Conservation (phyloP, 2,329 filamentous ascomycete genomes). For the Lachnellula willkommii region DNA sequence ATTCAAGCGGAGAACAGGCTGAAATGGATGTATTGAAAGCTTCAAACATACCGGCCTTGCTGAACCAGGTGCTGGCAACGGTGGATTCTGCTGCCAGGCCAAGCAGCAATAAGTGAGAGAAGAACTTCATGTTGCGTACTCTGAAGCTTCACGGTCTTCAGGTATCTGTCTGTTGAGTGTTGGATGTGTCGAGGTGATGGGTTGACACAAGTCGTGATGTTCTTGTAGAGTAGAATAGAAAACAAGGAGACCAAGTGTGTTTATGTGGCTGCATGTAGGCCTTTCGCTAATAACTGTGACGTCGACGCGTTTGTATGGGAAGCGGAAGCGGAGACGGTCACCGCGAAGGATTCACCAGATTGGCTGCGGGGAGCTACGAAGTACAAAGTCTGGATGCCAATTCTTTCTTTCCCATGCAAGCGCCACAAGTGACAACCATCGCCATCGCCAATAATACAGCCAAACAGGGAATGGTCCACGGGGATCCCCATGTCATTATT, state of each 20-base stretch:
- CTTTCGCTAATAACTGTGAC: not conserved
- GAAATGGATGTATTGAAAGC: constrained; percentile 2
- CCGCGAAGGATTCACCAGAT: not conserved
- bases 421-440: not conserved
- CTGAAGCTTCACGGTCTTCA: not conserved
- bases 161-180: not conserved
- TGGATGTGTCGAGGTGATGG: not conserved
- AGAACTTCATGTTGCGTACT: constrained; percentile 64
- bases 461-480: not conserved
- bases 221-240: not conserved
- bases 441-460: too few species aligned
- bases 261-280: too few species aligned
- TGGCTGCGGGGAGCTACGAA: not conserved
- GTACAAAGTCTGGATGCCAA: not conserved
- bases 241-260: not conserved
- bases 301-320: not conserved
- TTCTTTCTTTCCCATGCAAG: not conserved
- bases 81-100: constrained; percentile 66
- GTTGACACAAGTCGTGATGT: not conserved
- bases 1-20: constrained; percentile 4
- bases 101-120: constrained; percentile 63
- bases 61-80: constrained; percentile 76
- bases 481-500: not conserved
- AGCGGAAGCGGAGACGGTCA: not conserved
- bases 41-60: constrained; percentile 66